Evolutionary conservation across 768 basidiomycete species (phyloP).

Genomic region (Saitozyma podzolica): DNA sequence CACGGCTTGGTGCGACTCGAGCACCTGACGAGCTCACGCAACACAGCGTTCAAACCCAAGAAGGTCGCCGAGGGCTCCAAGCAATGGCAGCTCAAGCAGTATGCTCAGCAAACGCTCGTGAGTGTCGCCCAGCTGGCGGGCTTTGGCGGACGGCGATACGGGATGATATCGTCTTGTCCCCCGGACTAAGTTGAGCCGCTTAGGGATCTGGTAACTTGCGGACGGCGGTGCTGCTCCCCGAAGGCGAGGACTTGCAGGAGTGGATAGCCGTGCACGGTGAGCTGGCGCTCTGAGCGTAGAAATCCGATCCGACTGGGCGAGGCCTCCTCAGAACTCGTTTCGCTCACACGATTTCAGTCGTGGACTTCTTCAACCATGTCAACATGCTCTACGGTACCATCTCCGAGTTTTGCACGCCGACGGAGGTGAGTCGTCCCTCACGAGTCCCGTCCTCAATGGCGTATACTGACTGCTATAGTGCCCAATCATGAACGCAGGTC

Average conservation of each 20-base stretch:
- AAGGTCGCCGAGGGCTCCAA: conserved; percentile 94
- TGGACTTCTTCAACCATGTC: conserved; percentile 99
- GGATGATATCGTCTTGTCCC: too few relatives aligned
- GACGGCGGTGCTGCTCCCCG: conserved; percentile 87
- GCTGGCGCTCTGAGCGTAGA: conserved; percentile 32
- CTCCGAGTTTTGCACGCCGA: conserved; percentile 93
- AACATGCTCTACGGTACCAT: conserved; percentile 99
- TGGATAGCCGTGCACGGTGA: conserved; percentile 99
- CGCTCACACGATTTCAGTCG: conserved; percentile 61
- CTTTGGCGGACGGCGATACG: too few relatives aligned
- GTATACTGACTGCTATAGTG: conserved; percentile 31
- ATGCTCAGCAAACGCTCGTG: conserved; percentile 53
- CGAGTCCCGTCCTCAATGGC: neutral
- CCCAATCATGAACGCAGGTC: conserved; percentile 52
- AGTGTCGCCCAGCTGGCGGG: too few relatives aligned
- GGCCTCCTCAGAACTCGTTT: neutral
- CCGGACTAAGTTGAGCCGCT: too few relatives aligned
- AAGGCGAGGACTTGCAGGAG: conserved; percentile 95
- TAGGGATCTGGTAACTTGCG: conserved; percentile 95
- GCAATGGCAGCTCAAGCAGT: conserved; percentile 97
- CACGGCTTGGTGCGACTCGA: neutral
- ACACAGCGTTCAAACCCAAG: conserved; percentile 80
- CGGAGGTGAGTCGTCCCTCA: conserved; percentile 65
- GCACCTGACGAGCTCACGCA: neutral
- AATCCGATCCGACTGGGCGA: neutral